Base-by-base conservation (phyloP, 192 early-diverging fungal genomes). In the Lobosporangium transversale region DNA sequence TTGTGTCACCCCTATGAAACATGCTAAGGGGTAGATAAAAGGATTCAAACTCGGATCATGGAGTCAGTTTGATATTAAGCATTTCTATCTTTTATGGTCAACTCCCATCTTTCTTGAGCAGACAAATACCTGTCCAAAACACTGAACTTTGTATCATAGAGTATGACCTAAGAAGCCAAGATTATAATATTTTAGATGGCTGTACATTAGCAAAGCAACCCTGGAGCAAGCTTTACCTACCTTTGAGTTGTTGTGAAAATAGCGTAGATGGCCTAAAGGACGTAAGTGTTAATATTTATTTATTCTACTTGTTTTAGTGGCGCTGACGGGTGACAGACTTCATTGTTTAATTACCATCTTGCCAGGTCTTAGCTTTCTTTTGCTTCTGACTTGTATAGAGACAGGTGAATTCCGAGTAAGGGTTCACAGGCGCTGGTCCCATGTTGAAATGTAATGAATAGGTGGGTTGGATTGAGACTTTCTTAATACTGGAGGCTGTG, bases 321-420 rank as follows among this genome's bases (percentile, higher is more conserved):
- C 37, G 14, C 37, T 40, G 37, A 14, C 37, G 8, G 14, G 7
- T 40, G 8, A 40, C 37, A 10, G 7, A 40, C n/a, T n/a, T n/a
- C n/a, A n/a, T n/a, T 45, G 23, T 36, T 10, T 23, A 21, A 1
- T 35, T 69, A 83, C 84, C 84, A 49, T 85, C 84, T 29, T 85
- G 84, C 84, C 84, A 85, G 10, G 81, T 85, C 58, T 85, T 85
- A 44, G 70, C 67, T 45, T 85, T 85, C 36, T 85, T 85, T n/a
- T 52, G 63, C 47, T 85, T 85, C 44, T 85, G 84, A 4, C 76
- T 70, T 20, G 84, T 85, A 45, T 80, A 85, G 15, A 85, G 51
- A 9, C 73, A 76, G 17, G 73, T 67, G 53, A 76, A 76, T 66
- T 76, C 73, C 45, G 73, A 50, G 20, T 76, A 76, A 18, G 73